Percentiles rank a stretch among this genome's conserved stretches.
phyloP scores from a whole-genome alignment of 2,329 filamentous ascomycete genomes.

The Ceratocystis huliohia region DNA sequence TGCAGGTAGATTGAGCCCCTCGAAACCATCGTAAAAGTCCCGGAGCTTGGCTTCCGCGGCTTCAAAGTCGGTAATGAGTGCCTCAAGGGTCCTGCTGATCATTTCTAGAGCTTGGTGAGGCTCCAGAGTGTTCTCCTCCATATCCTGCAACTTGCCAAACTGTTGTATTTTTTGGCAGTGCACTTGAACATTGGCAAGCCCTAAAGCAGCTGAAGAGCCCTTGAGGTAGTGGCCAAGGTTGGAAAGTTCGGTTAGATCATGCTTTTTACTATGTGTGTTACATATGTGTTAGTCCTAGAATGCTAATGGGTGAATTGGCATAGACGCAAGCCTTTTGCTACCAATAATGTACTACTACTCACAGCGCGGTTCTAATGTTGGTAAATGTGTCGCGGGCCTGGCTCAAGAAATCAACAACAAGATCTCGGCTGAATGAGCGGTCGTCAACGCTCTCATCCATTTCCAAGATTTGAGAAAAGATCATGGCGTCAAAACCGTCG shows the following conservation, averaged over 20 bases:
- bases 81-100: conserved; percentile 55
- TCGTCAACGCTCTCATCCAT: conserved; percentile 90
- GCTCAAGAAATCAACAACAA: conserved; percentile 85
- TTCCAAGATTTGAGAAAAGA: conserved; percentile 91
- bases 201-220: conserved; percentile 88
- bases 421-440: conserved; percentile 73
- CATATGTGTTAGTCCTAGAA: neutral
- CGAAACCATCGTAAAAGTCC: conserved; percentile 43
- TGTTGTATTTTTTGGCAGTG: conserved; percentile 95
- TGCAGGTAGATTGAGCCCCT: neutral
- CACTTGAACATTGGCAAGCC: conserved; percentile 80
- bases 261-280: conserved; percentile 40
- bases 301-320: neutral
- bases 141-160: conserved; percentile 70
- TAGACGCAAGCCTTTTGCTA: neutral
- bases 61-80: conserved; percentile 63
- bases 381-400: conserved; percentile 78
- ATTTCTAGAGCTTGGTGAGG: conserved; percentile 57
- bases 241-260: conserved; percentile 63
- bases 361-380: conserved; percentile 76
- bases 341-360: conserved; percentile 33
- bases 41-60: conserved; percentile 59
- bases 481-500: conserved; percentile 63
- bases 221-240: conserved; percentile 90
- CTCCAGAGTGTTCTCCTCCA: conserved; percentile 54